A percentile compares a stretch with the other conserved stretches of the same genome.
These are phyloP conservation scores for Solanum neorickii DNA, from an alignment of 257 asterid genomes.

Conservation along the genomic window DNA sequence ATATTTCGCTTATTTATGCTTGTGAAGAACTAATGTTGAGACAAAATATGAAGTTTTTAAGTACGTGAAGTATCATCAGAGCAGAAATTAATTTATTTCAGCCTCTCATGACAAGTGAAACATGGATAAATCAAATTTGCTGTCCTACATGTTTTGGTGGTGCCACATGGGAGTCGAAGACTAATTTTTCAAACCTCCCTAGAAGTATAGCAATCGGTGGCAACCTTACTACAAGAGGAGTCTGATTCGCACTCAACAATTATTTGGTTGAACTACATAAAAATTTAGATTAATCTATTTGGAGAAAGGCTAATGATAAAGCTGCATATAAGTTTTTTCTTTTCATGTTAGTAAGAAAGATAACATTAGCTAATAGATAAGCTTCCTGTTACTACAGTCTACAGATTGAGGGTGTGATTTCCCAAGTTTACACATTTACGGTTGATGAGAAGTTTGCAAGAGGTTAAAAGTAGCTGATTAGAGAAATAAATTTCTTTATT, in stretches of 20 bases:
- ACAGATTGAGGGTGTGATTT: not conserved
- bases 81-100: not conserved
- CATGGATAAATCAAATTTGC: not conserved
- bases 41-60: not conserved
- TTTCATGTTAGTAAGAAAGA: not conserved
- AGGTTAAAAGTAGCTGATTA: not conserved
- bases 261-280: not conserved
- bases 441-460: not conserved
- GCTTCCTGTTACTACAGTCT: not conserved
- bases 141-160: not conserved
- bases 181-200: not conserved
- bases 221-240: not conserved
- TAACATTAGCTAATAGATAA: not conserved
- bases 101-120: not conserved
- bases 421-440: not conserved
- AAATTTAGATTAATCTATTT: not conserved
- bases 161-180: not conserved
- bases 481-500: not conserved
- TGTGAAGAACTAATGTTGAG: not conserved
- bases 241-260: not conserved
- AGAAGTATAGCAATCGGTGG: not conserved
- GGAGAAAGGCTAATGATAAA: not conserved
- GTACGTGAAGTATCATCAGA: not conserved
- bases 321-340: not conserved
- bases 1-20: not conserved